Percentiles rank a stretch among this genome's conserved stretches.
Conservation (phyloP, 495 filamentous ascomycete species). For the Penicillium cinerascens region DNA sequence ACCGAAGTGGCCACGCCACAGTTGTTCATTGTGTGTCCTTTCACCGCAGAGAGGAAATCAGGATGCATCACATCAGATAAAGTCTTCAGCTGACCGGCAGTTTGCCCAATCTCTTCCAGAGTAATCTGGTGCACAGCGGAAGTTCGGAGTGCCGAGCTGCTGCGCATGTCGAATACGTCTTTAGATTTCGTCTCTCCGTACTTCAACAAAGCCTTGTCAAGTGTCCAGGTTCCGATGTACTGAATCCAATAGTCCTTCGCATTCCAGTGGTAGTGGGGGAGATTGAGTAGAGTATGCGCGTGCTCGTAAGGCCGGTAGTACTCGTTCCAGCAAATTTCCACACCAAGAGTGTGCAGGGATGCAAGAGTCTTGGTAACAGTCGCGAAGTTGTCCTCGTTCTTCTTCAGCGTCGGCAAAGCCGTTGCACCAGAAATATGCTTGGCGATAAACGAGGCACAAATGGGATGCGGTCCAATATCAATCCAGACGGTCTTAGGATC, state of each 20-base stretch:
- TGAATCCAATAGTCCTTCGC: slow-evolving; percentile 42
- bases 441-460: too few relatives aligned
- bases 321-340: slow-evolving; percentile 63
- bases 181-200: too few relatives aligned
- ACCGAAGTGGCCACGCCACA: slow-evolving; percentile 38
- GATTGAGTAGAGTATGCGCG: slow-evolving; percentile 52
- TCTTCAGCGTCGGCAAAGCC: too few relatives aligned
- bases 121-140: slow-evolving; percentile 25
- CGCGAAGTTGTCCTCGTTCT: slow-evolving; percentile 46
- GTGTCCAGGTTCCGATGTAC: slow-evolving; percentile 19
- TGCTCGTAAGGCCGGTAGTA: slow-evolving; percentile 57
- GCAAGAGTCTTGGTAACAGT: slow-evolving; percentile 51
- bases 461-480: slow-evolving; percentile 45
- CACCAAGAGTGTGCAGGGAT: slow-evolving; percentile 11
- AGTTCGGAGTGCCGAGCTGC: slow-evolving; percentile 5
- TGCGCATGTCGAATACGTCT: too few relatives aligned
- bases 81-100: too few relatives aligned
- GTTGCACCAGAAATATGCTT: too few relatives aligned
- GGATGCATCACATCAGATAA: too few relatives aligned
- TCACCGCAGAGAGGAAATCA: too few relatives aligned
- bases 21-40: slow-evolving; percentile 41
- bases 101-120: too few relatives aligned
- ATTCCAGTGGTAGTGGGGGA: slow-evolving; percentile 59
- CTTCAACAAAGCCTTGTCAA: slow-evolving; percentile 7
- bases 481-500: too few relatives aligned